Evolutionary conservation across 768 basidiomycete species (phyloP).

Genomic region (Hemileccinum impolitum): DNA sequence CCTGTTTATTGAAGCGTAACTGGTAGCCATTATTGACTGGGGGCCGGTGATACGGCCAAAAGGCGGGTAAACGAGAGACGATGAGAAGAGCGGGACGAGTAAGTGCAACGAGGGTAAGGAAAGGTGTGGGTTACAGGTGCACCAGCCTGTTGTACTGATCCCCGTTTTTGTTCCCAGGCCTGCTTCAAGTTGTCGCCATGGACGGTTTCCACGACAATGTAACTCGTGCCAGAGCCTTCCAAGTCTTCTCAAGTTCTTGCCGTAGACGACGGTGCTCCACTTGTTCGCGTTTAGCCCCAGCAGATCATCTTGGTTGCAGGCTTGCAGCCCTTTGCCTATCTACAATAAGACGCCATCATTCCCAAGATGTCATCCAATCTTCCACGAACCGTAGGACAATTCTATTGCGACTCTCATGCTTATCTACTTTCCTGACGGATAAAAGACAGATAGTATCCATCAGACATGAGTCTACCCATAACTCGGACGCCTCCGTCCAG

Average conservation of each 20-base stretch:
- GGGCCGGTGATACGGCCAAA: constrained; percentile 14
- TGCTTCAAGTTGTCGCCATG: background rate
- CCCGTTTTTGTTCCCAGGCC: background rate
- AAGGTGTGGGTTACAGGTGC: background rate
- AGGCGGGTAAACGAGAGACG: constrained; percentile 22
- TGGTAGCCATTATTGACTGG: constrained; percentile 37
- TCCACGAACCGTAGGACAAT: background rate
- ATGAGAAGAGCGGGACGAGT: constrained; percentile 11
- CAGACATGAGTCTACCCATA: background rate
- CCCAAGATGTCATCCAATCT: constrained; percentile 8
- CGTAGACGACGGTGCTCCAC: no score
- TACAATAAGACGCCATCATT: background rate
- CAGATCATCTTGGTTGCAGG: background rate
- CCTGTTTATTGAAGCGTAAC: constrained; percentile 34
- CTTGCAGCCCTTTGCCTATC: no score
- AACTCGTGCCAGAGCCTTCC: no score
- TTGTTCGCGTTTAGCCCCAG: no score
- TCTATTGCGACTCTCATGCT: constrained; percentile 10
- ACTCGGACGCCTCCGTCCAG: background rate
- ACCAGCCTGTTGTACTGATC: background rate
- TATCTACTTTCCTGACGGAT: constrained; percentile 2
- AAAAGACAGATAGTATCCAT: background rate
- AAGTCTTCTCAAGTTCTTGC: no score
- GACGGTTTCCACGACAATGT: background rate
- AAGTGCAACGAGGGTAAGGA: constrained; percentile 7